Percentiles rank a stretch among this genome's conserved stretches.
phyloP scores from a whole-genome alignment of 2,329 filamentous ascomycete species.

The Sarocladium kiliense region DNA sequence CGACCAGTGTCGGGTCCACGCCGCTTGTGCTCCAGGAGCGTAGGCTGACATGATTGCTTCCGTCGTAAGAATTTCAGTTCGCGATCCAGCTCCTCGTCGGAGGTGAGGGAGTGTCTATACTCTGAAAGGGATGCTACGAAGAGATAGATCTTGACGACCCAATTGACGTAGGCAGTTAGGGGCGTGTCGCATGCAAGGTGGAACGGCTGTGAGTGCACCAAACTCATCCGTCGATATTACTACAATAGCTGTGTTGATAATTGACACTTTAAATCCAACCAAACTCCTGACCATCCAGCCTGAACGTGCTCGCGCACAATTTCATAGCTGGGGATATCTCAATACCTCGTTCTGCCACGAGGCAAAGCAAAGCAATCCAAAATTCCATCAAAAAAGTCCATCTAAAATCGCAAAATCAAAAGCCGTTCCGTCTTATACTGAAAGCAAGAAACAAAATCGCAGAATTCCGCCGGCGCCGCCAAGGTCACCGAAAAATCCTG shows the following conservation, averaged over 20 bases:
- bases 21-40: background rate
- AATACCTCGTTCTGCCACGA: background rate
- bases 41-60: background rate
- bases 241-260: background rate
- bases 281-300: constrained; percentile 2
- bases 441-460: constrained; percentile 3
- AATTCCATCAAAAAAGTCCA: background rate
- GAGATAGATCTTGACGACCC: background rate
- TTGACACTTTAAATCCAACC: background rate
- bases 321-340: constrained; percentile 1
- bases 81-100: no score
- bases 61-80: no score
- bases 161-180: no score
- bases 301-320: constrained; percentile 1
- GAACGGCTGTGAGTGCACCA: background rate
- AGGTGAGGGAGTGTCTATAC: no score
- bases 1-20: background rate
- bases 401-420: background rate
- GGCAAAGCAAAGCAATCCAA: background rate
- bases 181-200: no score
- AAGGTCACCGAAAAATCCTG: constrained; percentile 6
- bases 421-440: background rate
- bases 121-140: no score
- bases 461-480: constrained; percentile 7
- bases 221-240: constrained; percentile 1